These are phyloP conservation scores for Barnettozyma populi DNA, from an alignment of 805 yeast genomes.

Conservation along the genomic window DNA sequence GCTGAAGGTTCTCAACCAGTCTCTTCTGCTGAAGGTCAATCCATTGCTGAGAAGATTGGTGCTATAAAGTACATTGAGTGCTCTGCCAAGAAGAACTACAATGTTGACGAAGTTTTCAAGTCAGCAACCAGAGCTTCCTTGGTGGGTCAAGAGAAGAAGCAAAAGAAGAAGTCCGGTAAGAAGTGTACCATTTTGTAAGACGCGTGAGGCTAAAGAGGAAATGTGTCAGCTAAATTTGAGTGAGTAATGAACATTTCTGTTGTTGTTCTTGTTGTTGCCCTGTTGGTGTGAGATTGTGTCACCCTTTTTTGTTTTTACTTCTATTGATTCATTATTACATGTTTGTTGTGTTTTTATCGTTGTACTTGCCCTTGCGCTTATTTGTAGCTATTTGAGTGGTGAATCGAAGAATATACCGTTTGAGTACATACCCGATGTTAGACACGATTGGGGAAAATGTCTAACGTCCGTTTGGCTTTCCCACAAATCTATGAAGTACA, in stretches of 20 bases:
- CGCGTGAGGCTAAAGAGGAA: neutral
- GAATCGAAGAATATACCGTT: too few relatives aligned
- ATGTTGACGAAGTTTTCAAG: constrained; percentile 90
- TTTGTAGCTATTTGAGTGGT: neutral
- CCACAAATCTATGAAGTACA: too few relatives aligned
- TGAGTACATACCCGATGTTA: too few relatives aligned
- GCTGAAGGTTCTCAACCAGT: constrained; percentile 79
- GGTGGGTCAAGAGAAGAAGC: constrained; percentile 37
- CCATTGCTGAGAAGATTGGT: constrained; percentile 84
- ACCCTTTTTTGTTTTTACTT: neutral
- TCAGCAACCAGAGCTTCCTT: constrained; percentile 90
- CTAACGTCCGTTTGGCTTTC: too few relatives aligned
- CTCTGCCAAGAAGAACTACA: constrained; percentile 86
- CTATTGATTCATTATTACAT: neutral
- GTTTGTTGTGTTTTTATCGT: neutral
- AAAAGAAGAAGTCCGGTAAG: constrained; percentile 45
- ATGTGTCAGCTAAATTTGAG: neutral
- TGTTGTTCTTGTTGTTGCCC: neutral
- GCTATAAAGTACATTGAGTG: constrained; percentile 85
- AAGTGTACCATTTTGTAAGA: constrained; percentile 63
- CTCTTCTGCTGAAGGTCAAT: constrained; percentile 73
- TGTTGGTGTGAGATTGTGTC: neutral
- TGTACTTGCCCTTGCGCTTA: neutral
- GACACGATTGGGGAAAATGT: too few relatives aligned
- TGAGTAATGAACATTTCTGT: neutral